Base-by-base conservation (phyloP, 371 early-diverging fungal genomes). In the Coemansia sp. region DNA sequence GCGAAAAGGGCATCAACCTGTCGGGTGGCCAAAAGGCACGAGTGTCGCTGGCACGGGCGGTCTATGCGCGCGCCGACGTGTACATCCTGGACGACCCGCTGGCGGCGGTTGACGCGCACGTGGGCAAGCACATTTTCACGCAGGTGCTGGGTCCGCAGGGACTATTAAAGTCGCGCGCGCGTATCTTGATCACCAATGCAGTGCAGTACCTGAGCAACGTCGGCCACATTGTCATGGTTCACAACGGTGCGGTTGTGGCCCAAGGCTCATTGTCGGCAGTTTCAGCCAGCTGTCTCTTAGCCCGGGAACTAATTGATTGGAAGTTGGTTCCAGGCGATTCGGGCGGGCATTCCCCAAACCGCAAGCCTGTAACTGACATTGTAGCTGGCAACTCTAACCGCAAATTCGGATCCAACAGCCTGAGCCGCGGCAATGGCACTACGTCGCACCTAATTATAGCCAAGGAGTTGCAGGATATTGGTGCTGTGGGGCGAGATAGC, bases 1-100 rank as follows among this genome's bases (percentile, higher is more conserved):
- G 97, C 34, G 96, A 95, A 74, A 84, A 88, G 51, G 96, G 96
- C 40, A 90, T 94, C 76, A 93, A 90, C 62, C 69, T 95, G 53
- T 88, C 88, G 0, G 96, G 94, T 58, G 93, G 93, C 5, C 92
- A 93, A 67, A 90, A 88, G 79, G 85, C 86, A 6, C 84, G 91
- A 63, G 81, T 90, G 16, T 85, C 85, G 6, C 65, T 92, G 52
- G 92, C 92, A 87, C 91, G 91, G 26, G 93, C 93, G 31, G 88
- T 92, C 20, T 95, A 95, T 69, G 82, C 88, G 36, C 83, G 87
- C 57, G 89, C 93, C 42, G 94, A 94, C 77, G 81, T 95, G 3
- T 87, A 90, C 57, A 66, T 92, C 33, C 55, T 89, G 62, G 93
- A 94, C 61, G 94, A 94, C 57, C 90, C 94, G 16, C 66, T 86